phyloP scores from a whole-genome alignment of 164 flowering plant species.

The Tetracentron sinense region DNA sequence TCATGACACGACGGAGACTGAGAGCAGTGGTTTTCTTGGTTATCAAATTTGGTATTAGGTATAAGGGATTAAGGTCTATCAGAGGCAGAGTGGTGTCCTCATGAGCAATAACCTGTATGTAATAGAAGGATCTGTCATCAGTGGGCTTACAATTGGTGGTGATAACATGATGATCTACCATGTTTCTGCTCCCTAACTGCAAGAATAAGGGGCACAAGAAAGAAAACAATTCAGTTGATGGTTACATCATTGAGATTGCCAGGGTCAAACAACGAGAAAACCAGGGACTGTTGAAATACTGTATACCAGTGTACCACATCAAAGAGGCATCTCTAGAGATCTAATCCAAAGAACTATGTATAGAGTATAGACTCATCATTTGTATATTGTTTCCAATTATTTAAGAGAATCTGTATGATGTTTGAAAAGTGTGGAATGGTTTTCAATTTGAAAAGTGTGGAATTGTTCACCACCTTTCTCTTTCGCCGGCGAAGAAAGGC shows the following conservation, averaged over 20 bases:
- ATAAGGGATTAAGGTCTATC: slow-evolving; percentile 18
- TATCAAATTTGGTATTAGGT: slow-evolving; percentile 3
- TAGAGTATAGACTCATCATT: too few relatives aligned
- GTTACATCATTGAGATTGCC: background rate
- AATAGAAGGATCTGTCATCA: slow-evolving; percentile 6
- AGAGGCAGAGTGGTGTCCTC: slow-evolving; percentile 7
- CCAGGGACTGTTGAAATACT: background rate
- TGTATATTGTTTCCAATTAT: too few relatives aligned
- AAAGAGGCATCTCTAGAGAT: too few relatives aligned
- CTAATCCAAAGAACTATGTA: too few relatives aligned
- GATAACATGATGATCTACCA: background rate
- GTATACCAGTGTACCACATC: slow-evolving; percentile 79
- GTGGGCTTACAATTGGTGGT: slow-evolving; percentile 8
- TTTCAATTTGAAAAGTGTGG: too few relatives aligned
- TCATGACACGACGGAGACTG: slow-evolving; percentile 7
- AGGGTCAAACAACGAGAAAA: background rate
- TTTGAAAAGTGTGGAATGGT: too few relatives aligned
- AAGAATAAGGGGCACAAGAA: background rate
- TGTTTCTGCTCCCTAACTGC: slow-evolving; percentile 27
- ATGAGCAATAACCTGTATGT: slow-evolving; percentile 2
- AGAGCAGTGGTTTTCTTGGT: slow-evolving; percentile 7
- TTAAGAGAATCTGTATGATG: too few relatives aligned
- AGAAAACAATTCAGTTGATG: background rate
- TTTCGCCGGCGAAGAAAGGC: too few relatives aligned
- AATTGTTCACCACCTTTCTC: too few relatives aligned